A percentile compares a stretch with the other conserved stretches of the same genome.
phyloP scores from a whole-genome alignment of 495 filamentous ascomycete species.

The Penicillium pulvis region DNA sequence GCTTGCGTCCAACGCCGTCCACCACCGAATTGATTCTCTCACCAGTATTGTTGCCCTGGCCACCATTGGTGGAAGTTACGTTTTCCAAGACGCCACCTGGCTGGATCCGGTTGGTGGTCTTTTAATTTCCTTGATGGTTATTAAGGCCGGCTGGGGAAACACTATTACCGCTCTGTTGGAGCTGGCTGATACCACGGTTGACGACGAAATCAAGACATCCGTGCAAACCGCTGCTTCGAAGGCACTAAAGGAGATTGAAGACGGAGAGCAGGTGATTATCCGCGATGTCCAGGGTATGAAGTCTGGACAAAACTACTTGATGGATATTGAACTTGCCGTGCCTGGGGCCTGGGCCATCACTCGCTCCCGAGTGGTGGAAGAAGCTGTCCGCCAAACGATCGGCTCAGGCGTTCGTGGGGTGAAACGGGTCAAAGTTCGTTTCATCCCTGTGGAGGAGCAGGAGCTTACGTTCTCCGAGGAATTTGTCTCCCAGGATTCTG shows the following conservation, averaged over 20 bases:
- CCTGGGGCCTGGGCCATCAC: constrained; percentile 71
- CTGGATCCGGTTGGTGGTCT: constrained; percentile 94
- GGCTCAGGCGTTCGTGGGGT: constrained; percentile 79
- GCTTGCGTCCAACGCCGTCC: constrained; percentile 93
- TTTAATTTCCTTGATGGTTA: constrained; percentile 87
- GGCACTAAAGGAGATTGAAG: constrained; percentile 50
- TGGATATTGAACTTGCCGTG: constrained; percentile 83
- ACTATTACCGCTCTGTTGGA: constrained; percentile 80
- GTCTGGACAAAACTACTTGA: constrained; percentile 89
- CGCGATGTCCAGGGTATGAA: constrained; percentile 85
- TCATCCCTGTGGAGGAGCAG: constrained; percentile 64
- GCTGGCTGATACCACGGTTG: constrained; percentile 85
- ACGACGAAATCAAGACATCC: constrained; percentile 73
- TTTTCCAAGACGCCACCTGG: constrained; percentile 81
- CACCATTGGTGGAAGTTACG: constrained; percentile 86
- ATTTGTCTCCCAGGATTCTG: constrained; percentile 71
- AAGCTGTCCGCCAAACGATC: constrained; percentile 65
- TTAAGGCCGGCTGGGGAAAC: constrained; percentile 87
- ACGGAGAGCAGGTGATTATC: constrained; percentile 53
- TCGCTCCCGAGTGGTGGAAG: constrained; percentile 68
- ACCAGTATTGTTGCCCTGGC: constrained; percentile 89
- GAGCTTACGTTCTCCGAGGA: constrained; percentile 66
- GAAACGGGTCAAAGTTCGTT: constrained; percentile 76
- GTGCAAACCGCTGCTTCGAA: constrained; percentile 65
- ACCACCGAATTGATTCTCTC: constrained; percentile 93